Evolutionary conservation across 2,329 filamentous ascomycete genomes (phyloP).

Genomic region (Exophiala spinifera): DNA sequence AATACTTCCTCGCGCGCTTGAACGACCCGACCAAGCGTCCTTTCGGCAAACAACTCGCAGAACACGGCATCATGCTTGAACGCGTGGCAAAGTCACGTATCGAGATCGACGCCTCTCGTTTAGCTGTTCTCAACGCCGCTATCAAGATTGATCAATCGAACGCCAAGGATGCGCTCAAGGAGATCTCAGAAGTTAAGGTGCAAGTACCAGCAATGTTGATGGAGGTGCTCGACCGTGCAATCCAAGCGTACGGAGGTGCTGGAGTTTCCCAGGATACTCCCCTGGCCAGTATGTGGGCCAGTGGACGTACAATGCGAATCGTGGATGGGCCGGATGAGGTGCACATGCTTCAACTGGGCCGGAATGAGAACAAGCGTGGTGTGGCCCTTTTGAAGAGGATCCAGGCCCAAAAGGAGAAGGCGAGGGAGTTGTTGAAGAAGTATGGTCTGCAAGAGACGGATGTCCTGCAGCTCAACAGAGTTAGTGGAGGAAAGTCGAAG

Average conservation of each 20-base stretch:
- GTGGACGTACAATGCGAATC: slow-evolving; percentile 79
- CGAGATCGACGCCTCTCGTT: slow-evolving; percentile 87
- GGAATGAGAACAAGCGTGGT: slow-evolving; percentile 54
- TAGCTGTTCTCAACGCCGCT: slow-evolving; percentile 89
- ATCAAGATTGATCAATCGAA: slow-evolving; percentile 88
- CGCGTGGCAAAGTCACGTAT: slow-evolving; percentile 90
- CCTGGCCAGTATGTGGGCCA: slow-evolving; percentile 67
- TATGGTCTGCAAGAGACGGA: slow-evolving; percentile 26
- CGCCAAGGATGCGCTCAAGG: slow-evolving; percentile 83
- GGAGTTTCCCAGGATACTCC: slow-evolving; percentile 95
- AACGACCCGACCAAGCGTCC: slow-evolving; percentile 89
- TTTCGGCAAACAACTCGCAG: slow-evolving; percentile 80
- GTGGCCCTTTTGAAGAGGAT: slow-evolving; percentile 27
- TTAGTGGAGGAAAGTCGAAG: slow-evolving; percentile 21
- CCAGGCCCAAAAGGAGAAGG: slow-evolving; percentile 27
- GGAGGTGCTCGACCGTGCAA: slow-evolving; percentile 86
- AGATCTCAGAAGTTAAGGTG: slow-evolving; percentile 95
- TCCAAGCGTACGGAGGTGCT: slow-evolving; percentile 87
- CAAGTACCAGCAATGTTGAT: slow-evolving; percentile 79
- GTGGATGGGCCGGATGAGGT: slow-evolving; percentile 97
- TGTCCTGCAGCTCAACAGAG: slow-evolving; percentile 24
- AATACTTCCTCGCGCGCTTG: slow-evolving; percentile 91
- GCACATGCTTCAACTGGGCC: slow-evolving; percentile 62
- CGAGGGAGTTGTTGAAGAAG: slow-evolving; percentile 21
- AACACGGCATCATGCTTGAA: slow-evolving; percentile 92